These are phyloP conservation scores for Thinopyrum elongatum DNA, from an alignment of 176 grass and related monocot species.

Conservation along the genomic window DNA sequence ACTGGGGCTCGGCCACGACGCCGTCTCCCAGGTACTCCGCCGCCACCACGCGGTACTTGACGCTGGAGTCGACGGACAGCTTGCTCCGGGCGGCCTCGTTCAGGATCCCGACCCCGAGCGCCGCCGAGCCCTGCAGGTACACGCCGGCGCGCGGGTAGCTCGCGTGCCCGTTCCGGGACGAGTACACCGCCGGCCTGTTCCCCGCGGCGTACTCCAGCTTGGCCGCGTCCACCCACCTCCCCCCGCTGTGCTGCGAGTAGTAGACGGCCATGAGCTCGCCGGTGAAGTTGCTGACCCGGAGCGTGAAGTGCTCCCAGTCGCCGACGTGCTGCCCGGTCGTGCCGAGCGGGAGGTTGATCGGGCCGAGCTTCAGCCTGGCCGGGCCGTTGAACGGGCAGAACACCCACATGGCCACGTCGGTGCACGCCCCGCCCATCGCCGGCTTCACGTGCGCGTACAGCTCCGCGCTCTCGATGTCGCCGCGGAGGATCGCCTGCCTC, in stretches of 20 bases:
- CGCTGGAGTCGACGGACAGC: conserved; percentile 58
- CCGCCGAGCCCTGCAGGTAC: conserved; percentile 74
- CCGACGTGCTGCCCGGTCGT: conserved; percentile 80
- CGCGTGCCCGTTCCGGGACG: conserved; percentile 78
- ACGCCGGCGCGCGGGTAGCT: conserved; percentile 67
- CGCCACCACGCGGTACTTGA: conserved; percentile 60
- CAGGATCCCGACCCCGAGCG: conserved; percentile 57
- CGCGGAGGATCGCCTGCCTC: conserved; percentile 22
- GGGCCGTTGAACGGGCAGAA: conserved; percentile 96
- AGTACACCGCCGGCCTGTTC: conserved; percentile 56
- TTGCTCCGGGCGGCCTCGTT: conserved; percentile 60
- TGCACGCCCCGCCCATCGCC: conserved; percentile 59
- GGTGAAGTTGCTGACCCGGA: conserved; percentile 76
- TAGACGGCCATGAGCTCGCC: conserved; percentile 77
- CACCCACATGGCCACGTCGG: conserved; percentile 81
- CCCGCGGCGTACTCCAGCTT: conserved; percentile 65
- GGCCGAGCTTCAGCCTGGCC: conserved; percentile 66
- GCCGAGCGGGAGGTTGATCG: conserved; percentile 47
- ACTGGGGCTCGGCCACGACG: conserved; percentile 48
- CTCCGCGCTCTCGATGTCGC: conserved; percentile 53
- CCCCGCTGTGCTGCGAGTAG: conserved; percentile 80
- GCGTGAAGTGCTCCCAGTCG: conserved; percentile 95
- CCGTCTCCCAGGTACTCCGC: conserved; percentile 64
- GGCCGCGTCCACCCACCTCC: conserved; percentile 65
- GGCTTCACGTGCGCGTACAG: conserved; percentile 74